These are phyloP conservation scores for Xylogone sp. DNA, from an alignment of 2,329 filamentous ascomycete genomes.

Conservation along the genomic window DNA sequence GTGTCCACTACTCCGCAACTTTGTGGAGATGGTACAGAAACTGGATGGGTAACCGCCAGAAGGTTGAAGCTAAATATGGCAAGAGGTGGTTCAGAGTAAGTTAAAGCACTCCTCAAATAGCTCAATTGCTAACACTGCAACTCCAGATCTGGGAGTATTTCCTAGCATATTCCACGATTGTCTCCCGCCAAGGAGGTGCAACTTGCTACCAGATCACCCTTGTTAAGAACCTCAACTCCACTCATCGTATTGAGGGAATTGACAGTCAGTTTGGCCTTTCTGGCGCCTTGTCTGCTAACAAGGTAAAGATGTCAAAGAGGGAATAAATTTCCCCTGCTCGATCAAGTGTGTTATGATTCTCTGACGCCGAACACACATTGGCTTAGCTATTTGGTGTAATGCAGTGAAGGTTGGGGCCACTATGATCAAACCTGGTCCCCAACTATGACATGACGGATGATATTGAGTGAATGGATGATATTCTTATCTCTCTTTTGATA, in stretches of 20 bases:
- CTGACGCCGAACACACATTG: background rate
- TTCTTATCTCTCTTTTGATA: background rate
- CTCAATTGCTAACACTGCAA: constrained; percentile 11
- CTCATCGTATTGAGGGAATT: constrained; percentile 71
- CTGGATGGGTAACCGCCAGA: constrained; percentile 91
- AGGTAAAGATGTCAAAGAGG: constrained; percentile 8
- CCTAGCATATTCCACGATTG: constrained; percentile 72
- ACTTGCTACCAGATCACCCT: constrained; percentile 76
- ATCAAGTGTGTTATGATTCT: background rate
- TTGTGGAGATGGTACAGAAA: constrained; percentile 98
- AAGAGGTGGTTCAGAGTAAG: constrained; percentile 90
- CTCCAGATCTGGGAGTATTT: constrained; percentile 78
- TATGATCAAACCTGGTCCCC: too few relatives aligned
- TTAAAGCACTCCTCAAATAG: constrained; percentile 16
- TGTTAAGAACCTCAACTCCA: constrained; percentile 81
- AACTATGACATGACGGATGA: too few relatives aligned
- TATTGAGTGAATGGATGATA: background rate
- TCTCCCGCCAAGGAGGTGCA: constrained; percentile 69
- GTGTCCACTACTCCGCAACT: constrained; percentile 95
- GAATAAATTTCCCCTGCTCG: background rate
- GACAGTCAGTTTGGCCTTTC: constrained; percentile 60
- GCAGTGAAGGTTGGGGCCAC: background rate
- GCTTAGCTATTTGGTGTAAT: background rate
- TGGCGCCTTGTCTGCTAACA: constrained; percentile 49
- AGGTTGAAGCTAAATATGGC: constrained; percentile 93